Evolutionary conservation across 108 stramenopile species (phyloP), one percentile per base, ranked within the genome.

Genomic region (Discostella stelligeroides): DNA sequence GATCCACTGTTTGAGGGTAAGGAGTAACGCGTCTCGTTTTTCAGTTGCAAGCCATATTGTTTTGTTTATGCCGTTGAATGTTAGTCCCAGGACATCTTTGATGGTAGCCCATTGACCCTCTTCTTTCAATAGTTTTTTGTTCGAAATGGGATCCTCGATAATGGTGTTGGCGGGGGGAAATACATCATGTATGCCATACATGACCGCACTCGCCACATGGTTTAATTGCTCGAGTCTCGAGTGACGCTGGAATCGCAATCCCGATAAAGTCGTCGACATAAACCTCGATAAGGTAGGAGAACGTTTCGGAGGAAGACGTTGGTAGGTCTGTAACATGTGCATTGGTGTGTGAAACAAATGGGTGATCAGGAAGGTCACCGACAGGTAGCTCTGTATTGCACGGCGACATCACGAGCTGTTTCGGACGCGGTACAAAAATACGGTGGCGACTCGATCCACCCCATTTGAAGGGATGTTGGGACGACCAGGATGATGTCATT

Each of bases 81-180:
- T 46, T 7, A 68, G 82, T 0, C 85, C 82, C 7, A 54, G 53
- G 12, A 24, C 14, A 27, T 27, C 23, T 12, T 54, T 54, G 5
- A 14, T 2, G 2, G 25, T 54, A 27, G 25, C 53, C 10, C 15
- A 54, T 14, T 23, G 23, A 5, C 25, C 53, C 14, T 85, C 82
- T 0, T 74, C 84, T 48, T 85, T 75, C 10, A 30, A 7, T 0
- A 82, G 21, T 38, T 82, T 85, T 46, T 82, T 85, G 23, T 70
- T 8, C 10, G 84, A 82, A 2, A 73, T 64, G 0, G 84, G 80
- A 47, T 85, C 84, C 24, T 23, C 6, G 10, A 1, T 21, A 17
- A 56, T 38, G 1, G 28, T 37, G 0, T 41, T 28, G 25, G 40
- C 45, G 3, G n/a, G n/a, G n/a, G n/a, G n/a, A n/a, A n/a, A n/a